Evolutionary conservation across 805 yeast genomes (phyloP).

Genomic region (Metschnikowia santaceciliae): DNA sequence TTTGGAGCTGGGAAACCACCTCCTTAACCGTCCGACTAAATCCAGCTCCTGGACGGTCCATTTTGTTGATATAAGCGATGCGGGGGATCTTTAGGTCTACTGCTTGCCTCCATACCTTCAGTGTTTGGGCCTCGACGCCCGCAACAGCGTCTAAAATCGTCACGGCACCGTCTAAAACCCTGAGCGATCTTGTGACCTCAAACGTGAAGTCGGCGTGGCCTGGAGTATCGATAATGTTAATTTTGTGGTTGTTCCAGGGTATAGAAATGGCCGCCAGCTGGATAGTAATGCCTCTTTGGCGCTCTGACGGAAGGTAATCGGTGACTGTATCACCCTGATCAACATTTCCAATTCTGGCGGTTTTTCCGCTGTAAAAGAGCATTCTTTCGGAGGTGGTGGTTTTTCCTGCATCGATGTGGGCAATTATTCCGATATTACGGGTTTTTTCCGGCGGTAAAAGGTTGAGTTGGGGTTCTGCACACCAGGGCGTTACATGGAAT

Average conservation of each 20-base stretch:
- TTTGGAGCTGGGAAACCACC: slow-evolving; percentile 67
- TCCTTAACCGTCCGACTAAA: slow-evolving; percentile 87
- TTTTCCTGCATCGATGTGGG: slow-evolving; percentile 99
- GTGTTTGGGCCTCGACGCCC: slow-evolving; percentile 98
- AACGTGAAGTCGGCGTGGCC: slow-evolving; percentile 98
- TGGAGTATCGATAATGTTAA: slow-evolving; percentile 93
- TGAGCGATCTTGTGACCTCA: slow-evolving; percentile 83
- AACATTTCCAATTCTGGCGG: slow-evolving; percentile 80
- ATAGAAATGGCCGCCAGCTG: slow-evolving; percentile 94
- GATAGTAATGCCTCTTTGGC: slow-evolving; percentile 91
- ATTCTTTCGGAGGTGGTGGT: slow-evolving; percentile 96
- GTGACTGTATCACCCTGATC: slow-evolving; percentile 97
- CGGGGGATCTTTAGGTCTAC: slow-evolving; percentile 62
- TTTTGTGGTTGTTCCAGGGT: slow-evolving; percentile 72
- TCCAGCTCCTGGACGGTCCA: slow-evolving; percentile 97
- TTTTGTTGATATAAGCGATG: slow-evolving; percentile 81
- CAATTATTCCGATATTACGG: slow-evolving; percentile 92
- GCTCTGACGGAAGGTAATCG: slow-evolving; percentile 84
- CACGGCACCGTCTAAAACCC: slow-evolving; percentile 93
- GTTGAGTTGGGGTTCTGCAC: slow-evolving; percentile 20
- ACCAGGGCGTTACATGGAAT: neutral
- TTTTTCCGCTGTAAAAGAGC: slow-evolving; percentile 85
- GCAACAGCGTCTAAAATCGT: slow-evolving; percentile 93
- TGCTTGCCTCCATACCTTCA: slow-evolving; percentile 94
- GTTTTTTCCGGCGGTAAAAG: slow-evolving; percentile 35